These are phyloP conservation scores for Powellomyces hirtus DNA, from an alignment of 192 early-diverging fungal genomes.

Conservation along the genomic window DNA sequence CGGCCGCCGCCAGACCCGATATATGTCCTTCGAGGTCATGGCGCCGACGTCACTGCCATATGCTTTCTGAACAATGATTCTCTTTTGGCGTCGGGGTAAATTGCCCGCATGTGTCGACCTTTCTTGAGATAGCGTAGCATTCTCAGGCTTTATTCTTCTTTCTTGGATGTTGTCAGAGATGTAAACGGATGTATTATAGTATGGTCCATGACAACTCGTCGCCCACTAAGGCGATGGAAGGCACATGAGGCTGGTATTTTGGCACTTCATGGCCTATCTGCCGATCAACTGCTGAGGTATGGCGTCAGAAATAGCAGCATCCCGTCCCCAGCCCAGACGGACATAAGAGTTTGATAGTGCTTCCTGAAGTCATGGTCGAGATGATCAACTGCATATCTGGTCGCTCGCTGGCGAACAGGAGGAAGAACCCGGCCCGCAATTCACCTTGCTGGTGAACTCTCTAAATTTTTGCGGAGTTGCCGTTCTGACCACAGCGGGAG, in stretches of 20 bases:
- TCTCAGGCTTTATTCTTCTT: no score
- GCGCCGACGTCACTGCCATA: slow-evolving; percentile 13
- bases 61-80: not conserved
- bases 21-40: slow-evolving; percentile 20
- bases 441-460: slow-evolving; percentile 29
- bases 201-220: slow-evolving; percentile 16
- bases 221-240: slow-evolving; percentile 16
- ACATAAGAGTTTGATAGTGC: no score
- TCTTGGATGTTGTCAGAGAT: slow-evolving; percentile 5
- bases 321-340: no score
- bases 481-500: not conserved
- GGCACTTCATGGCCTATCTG: not conserved
- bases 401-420: not conserved
- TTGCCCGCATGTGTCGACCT: no score
- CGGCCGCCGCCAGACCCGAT: slow-evolving; percentile 21
- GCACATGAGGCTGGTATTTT: slow-evolving; percentile 16
- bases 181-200: slow-evolving; percentile 20
- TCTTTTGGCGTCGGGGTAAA: slow-evolving; percentile 23
- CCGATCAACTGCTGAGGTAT: slow-evolving; percentile 1
- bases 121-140: no score
- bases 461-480: slow-evolving; percentile 22
- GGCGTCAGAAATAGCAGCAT: not conserved
- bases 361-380: slow-evolving; percentile 32
- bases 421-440: not conserved
- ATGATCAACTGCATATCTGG: slow-evolving; percentile 26